A percentile compares a stretch with the other conserved stretches of the same genome.
Evolutionary conservation across 495 filamentous ascomycete genomes (phyloP).

Genomic region (Neurospora hispaniola): DNA sequence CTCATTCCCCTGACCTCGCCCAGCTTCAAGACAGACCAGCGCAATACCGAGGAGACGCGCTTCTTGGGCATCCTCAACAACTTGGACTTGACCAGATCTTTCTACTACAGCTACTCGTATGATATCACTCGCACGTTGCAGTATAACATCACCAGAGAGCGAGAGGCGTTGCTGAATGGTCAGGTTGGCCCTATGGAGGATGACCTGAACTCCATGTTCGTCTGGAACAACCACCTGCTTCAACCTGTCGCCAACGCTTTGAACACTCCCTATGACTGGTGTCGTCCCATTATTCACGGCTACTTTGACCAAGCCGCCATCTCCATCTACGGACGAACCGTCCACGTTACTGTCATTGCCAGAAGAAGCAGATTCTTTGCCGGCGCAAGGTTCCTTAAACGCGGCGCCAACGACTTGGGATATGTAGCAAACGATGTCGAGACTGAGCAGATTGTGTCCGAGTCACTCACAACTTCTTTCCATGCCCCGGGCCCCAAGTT

Average conservation of each 20-base stretch:
- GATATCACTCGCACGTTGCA: conserved; percentile 90
- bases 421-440: conserved; percentile 99
- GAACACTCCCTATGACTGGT: conserved; percentile 86
- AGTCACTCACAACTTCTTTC: conserved; percentile 87
- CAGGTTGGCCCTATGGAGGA: conserved; percentile 42
- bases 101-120: conserved; percentile 99
- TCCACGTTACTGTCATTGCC: conserved; percentile 89
- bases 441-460: conserved; percentile 95
- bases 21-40: conserved; percentile 60
- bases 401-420: conserved; percentile 88
- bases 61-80: conserved; percentile 85
- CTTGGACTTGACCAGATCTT: conserved; percentile 77
- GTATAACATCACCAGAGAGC: conserved; percentile 79
- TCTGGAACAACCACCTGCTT: conserved; percentile 91
- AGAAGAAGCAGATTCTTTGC: conserved; percentile 89
- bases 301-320: conserved; percentile 88
- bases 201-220: conserved; percentile 89
- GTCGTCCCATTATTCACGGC: conserved; percentile 88
- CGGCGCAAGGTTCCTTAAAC: conserved; percentile 86
- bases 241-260: conserved; percentile 59
- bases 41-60: conserved; percentile 77
- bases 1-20: conserved; percentile 72
- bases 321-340: conserved; percentile 69
- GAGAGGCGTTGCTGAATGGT: conserved; percentile 56
- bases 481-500: conserved; percentile 81